phyloP scores from a whole-genome alignment of 805 yeast genomes.

The Candida coquimbonensis region DNA sequence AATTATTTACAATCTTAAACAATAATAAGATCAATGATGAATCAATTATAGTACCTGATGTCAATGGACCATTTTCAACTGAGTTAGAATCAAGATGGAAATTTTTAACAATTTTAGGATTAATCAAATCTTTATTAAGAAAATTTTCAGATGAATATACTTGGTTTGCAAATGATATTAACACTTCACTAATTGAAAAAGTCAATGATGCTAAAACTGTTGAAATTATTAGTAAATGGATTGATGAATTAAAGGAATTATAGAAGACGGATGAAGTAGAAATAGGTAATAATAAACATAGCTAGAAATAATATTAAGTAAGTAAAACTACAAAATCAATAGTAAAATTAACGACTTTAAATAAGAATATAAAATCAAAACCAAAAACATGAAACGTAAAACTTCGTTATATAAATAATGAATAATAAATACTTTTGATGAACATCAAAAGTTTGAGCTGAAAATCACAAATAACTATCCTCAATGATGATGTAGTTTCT shows the following conservation, averaged over 20 bases:
- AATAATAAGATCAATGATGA: conserved; percentile 14
- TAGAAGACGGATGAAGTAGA: background rate
- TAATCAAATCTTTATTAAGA: conserved; percentile 34
- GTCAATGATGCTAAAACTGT: conserved; percentile 28
- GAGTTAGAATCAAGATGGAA: conserved; percentile 35
- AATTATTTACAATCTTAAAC: conserved; percentile 19
- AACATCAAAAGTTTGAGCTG: too few species aligned
- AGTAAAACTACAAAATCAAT: too few species aligned
- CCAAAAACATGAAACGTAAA: background rate
- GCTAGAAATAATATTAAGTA: background rate
- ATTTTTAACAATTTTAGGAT: conserved; percentile 30
- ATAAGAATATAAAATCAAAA: background rate
- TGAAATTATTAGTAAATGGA: conserved; percentile 25
- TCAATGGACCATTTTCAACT: conserved; percentile 23
- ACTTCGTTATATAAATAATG: too few species aligned
- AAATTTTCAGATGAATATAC: conserved; percentile 38
- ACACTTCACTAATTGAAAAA: conserved; percentile 26
- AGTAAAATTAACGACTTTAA: too few species aligned
- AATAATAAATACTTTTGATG: too few species aligned
- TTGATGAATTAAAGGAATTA: conserved; percentile 25
- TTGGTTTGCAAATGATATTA: conserved; percentile 25
- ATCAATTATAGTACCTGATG: conserved; percentile 23
- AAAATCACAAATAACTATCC: too few species aligned
- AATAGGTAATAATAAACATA: background rate
- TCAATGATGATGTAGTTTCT: background rate